Evolutionary conservation across 768 basidiomycete genomes (phyloP).

Genomic region (Tylopilus plumbeoviolaceoides): DNA sequence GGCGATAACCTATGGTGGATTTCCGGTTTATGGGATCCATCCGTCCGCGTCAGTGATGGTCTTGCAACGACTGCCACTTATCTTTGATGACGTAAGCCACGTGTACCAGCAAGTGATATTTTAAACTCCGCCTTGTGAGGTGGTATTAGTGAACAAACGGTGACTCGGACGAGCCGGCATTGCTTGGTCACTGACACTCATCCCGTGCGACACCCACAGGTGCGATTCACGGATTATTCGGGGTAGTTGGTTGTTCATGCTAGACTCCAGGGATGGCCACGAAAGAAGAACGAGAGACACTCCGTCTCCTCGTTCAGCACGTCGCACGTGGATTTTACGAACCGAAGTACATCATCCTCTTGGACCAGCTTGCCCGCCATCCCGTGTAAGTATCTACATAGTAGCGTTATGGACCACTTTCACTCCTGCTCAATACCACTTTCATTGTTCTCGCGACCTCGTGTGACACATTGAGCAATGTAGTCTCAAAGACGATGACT

Average conservation of each 20-base stretch:
- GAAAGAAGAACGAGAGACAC: slow-evolving; percentile 77
- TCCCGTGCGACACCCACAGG: background rate
- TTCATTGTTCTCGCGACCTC: slow-evolving; percentile 5
- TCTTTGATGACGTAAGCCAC: background rate
- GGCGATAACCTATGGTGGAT: no score
- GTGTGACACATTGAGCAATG: slow-evolving; percentile 20
- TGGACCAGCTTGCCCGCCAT: slow-evolving; percentile 91
- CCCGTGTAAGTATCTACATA: slow-evolving; percentile 78
- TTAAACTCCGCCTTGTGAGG: background rate
- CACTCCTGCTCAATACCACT: slow-evolving; percentile 19
- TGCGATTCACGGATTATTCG: background rate
- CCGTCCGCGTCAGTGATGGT: no score
- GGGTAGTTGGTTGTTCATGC: background rate
- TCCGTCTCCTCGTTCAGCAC: slow-evolving; percentile 87
- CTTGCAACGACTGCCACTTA: no score
- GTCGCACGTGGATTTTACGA: slow-evolving; percentile 95
- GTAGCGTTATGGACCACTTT: slow-evolving; percentile 19
- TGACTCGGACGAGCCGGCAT: background rate
- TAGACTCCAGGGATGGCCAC: slow-evolving; percentile 45
- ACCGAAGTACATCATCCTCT: slow-evolving; percentile 80
- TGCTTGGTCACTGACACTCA: background rate
- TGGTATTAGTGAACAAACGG: background rate
- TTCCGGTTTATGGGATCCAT: no score
- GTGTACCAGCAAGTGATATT: background rate
- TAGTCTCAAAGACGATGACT: slow-evolving; percentile 91